Evolutionary conservation across 768 basidiomycete genomes (phyloP).

Genomic region (Chalciporus chontae): DNA sequence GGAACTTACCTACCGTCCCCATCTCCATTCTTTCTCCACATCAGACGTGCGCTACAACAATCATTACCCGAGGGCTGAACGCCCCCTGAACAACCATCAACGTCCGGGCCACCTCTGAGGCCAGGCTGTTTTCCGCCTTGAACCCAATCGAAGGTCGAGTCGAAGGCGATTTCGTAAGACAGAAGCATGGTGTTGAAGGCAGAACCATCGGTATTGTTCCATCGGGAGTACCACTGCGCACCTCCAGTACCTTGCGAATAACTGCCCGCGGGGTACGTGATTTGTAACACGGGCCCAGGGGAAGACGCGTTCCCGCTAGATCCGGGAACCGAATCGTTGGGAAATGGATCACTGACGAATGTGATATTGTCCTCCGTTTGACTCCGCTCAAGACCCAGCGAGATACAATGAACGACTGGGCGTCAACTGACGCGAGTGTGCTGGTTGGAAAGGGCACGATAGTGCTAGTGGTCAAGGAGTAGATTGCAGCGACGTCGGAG

Average conservation of each 20-base stretch:
- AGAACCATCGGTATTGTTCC: constrained; percentile 58
- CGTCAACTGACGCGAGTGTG: constrained; percentile 47
- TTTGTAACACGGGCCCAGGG: constrained; percentile 43
- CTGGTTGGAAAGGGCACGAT: constrained; percentile 61
- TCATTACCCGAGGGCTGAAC: constrained; percentile 56
- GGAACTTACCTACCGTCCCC: constrained; percentile 61
- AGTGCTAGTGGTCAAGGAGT: constrained; percentile 57
- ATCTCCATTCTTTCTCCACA: constrained; percentile 65
- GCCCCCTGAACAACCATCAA: constrained; percentile 69
- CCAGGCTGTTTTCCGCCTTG: constrained; percentile 78
- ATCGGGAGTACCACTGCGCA: constrained; percentile 62
- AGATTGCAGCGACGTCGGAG: constrained; percentile 44
- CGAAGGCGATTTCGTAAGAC: constrained; percentile 74
- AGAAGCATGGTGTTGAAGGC: constrained; percentile 65
- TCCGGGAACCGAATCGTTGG: constrained; percentile 41
- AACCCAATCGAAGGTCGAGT: constrained; percentile 62
- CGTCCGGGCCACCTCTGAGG: constrained; percentile 61
- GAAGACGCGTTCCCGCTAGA: constrained; percentile 22
- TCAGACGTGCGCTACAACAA: constrained; percentile 71
- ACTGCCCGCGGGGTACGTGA: constrained; percentile 60
- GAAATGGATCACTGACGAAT: constrained; percentile 69
- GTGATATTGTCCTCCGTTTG: constrained; percentile 53
- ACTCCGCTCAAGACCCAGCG: constrained; percentile 63
- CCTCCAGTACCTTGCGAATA: constrained; percentile 62
- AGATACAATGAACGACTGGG: constrained; percentile 48